Evolutionary conservation across 2,329 filamentous ascomycete species (phyloP).

Genomic region (Diaporthe sp.): DNA sequence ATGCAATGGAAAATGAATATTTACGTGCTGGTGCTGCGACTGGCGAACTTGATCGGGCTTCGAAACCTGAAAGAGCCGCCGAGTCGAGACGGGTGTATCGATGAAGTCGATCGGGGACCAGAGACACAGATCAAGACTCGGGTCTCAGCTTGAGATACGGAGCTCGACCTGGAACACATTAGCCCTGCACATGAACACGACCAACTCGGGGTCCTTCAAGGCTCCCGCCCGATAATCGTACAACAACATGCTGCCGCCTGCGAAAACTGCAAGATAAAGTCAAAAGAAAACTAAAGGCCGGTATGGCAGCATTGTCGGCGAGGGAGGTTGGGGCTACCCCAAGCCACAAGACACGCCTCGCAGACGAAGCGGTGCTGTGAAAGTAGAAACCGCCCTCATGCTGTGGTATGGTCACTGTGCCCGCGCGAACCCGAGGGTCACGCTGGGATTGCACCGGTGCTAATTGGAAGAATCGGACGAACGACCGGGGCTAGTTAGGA

Average conservation of each 20-base stretch:
- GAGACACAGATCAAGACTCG: background rate
- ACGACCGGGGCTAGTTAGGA: constrained; percentile 20
- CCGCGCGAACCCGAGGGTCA: background rate
- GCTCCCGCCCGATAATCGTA: background rate
- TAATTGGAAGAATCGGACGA: constrained; percentile 23
- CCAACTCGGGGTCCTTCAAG: background rate
- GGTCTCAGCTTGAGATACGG: background rate
- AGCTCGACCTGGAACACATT: background rate
- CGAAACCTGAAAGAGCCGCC: background rate
- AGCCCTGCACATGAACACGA: background rate
- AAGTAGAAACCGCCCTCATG: background rate
- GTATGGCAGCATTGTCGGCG: background rate
- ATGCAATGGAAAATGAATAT: background rate
- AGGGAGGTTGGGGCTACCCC: background rate
- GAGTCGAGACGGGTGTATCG: background rate
- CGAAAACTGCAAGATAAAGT: background rate
- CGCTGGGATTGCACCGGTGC: background rate
- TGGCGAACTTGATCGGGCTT: background rate
- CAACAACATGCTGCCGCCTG: background rate
- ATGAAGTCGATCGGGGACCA: background rate
- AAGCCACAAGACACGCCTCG: constrained; percentile 9
- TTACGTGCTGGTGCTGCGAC: background rate
- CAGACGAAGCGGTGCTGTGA: background rate
- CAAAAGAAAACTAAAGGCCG: background rate
- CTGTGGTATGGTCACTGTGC: constrained; percentile 1